A percentile compares a stretch with the other conserved stretches of the same genome.
These are phyloP conservation scores for Ambrosia artemisiifolia DNA, from an alignment of 129 eudicot genomes.

Conservation along the genomic window DNA sequence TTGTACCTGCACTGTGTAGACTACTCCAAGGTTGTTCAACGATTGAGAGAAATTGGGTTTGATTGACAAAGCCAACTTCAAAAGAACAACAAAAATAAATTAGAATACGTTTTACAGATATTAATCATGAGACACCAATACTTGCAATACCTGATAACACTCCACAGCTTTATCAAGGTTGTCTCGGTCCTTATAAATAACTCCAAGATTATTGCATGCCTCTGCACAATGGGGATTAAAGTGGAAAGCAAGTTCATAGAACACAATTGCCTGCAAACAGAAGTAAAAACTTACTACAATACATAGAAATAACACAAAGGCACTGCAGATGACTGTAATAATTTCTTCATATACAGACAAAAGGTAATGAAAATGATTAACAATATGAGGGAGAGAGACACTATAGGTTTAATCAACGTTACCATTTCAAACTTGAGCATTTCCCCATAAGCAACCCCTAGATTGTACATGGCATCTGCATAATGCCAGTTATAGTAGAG, in stretches of 20 bases:
- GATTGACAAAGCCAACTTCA: slow-evolving; percentile 89
- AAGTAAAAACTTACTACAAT: background rate
- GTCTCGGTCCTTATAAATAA: slow-evolving; percentile 92
- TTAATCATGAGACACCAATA: background rate
- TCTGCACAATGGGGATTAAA: slow-evolving; percentile 99
- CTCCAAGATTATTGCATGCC: slow-evolving; percentile 98
- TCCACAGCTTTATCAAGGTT: slow-evolving; percentile 99
- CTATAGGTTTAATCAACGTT: slow-evolving; percentile 17
- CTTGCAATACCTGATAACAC: slow-evolving; percentile 68
- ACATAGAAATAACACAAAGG: slow-evolving; percentile 3
- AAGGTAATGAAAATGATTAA: background rate
- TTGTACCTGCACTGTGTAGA: slow-evolving; percentile 93
- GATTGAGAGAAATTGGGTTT: slow-evolving; percentile 98
- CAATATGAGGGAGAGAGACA: background rate
- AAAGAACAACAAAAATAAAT: background rate
- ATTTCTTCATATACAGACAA: slow-evolving; percentile 11
- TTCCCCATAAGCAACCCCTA: slow-evolving; percentile 99
- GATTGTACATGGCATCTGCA: slow-evolving; percentile 99
- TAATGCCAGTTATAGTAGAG: slow-evolving; percentile 96
- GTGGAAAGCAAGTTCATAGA: slow-evolving; percentile 99
- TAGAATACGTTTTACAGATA: background rate
- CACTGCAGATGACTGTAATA: background rate
- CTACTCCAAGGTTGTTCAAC: slow-evolving; percentile 96
- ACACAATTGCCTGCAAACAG: slow-evolving; percentile 81
- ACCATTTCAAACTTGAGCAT: slow-evolving; percentile 99